Conservation (phyloP, 495 filamentous ascomycete species). For the Halenospora varia region DNA sequence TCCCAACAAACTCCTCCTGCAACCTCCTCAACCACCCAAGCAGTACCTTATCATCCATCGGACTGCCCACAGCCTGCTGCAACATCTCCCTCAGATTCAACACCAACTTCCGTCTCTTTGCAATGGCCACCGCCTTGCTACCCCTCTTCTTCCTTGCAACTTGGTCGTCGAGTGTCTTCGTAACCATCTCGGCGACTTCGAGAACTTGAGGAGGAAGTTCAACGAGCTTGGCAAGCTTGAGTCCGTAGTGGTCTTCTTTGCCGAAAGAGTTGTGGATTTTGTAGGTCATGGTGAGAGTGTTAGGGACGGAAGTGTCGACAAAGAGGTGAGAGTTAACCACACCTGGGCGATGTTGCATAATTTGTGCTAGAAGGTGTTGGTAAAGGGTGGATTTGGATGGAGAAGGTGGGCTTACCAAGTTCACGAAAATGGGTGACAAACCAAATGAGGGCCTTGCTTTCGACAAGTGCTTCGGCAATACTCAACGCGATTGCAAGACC, state of each 20-base stretch:
- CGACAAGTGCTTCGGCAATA: slow-evolving; percentile 79
- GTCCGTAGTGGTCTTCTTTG: slow-evolving; percentile 70
- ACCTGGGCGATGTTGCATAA: slow-evolving; percentile 67
- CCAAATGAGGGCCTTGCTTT: slow-evolving; percentile 74
- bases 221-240: slow-evolving; percentile 72
- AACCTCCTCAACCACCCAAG: slow-evolving; percentile 62
- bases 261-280: slow-evolving; percentile 68
- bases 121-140: slow-evolving; percentile 50
- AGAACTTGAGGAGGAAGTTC: slow-evolving; percentile 67
- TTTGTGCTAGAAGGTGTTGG: slow-evolving; percentile 44
- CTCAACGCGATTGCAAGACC: slow-evolving; percentile 86
- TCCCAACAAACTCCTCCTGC: slow-evolving; percentile 69
- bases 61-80: slow-evolving; percentile 62
- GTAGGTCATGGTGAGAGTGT: slow-evolving; percentile 78
- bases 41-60: slow-evolving; percentile 62
- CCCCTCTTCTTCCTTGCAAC: slow-evolving; percentile 49
- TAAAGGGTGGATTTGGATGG: neutral
- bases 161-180: slow-evolving; percentile 51
- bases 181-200: slow-evolving; percentile 61
- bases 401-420: slow-evolving; percentile 49
- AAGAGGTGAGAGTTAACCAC: slow-evolving; percentile 80
- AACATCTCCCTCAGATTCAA: slow-evolving; percentile 72
- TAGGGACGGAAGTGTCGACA: slow-evolving; percentile 56
- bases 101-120: slow-evolving; percentile 65
- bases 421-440: slow-evolving; percentile 92